Evolutionary conservation across 345 rosid species (phyloP).

Genomic region (Orychophragmus violaceus): DNA sequence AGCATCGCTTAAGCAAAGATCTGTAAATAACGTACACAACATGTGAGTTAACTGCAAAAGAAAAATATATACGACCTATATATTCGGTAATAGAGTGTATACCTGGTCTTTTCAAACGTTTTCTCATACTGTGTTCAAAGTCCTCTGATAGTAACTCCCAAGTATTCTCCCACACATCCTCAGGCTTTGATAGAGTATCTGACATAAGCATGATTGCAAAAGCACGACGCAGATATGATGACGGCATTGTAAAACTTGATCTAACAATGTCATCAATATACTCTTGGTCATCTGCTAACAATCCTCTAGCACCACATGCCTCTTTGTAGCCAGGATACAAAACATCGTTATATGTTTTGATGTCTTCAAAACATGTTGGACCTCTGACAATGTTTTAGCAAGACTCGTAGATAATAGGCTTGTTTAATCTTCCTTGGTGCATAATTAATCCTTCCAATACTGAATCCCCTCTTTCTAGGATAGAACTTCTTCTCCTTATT

Average conservation of each 20-base stretch:
- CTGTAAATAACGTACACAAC: not conserved
- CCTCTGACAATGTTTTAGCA: not conserved
- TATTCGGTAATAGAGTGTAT: not conserved
- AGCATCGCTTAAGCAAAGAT: not conserved
- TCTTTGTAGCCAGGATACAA: not conserved
- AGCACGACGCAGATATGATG: not conserved
- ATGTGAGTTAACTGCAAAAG: too few species aligned
- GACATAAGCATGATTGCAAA: not conserved
- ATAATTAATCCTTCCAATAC: not conserved
- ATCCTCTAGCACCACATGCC: not conserved
- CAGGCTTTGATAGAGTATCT: not conserved
- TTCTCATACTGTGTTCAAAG: not conserved
- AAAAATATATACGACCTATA: not conserved
- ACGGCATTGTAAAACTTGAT: not conserved
- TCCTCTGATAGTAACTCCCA: not conserved
- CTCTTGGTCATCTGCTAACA: not conserved
- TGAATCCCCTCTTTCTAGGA: not conserved
- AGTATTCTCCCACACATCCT: not conserved
- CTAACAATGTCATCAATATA: not conserved
- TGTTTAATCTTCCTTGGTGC: not conserved
- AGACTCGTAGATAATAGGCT: not conserved
- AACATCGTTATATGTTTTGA: not conserved
- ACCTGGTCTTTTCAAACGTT: not conserved
- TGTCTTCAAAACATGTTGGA: not conserved
- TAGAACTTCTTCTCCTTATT: not conserved